phyloP scores from a whole-genome alignment of 805 yeast species.

The Ogataea philodendri region DNA sequence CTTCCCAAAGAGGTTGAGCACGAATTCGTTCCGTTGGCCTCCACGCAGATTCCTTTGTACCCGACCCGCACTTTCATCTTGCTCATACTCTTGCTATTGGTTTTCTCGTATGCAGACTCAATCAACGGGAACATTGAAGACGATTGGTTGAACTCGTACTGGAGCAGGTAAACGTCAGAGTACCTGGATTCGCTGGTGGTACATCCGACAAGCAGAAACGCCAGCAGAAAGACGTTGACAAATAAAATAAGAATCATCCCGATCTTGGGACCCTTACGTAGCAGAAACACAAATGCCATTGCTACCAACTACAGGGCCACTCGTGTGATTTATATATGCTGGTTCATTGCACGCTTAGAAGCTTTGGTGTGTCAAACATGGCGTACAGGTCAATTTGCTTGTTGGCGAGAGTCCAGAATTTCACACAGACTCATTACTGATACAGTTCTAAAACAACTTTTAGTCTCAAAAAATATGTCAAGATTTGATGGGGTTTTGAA shows the following conservation, averaged over 20 bases:
- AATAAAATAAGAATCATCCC: constrained; percentile 42
- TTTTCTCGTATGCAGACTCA: constrained; percentile 34
- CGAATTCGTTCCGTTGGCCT: constrained; percentile 30
- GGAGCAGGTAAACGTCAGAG: constrained; percentile 49
- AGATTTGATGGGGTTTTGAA: constrained; percentile 1
- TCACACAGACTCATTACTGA: neutral
- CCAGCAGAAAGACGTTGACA: constrained; percentile 48
- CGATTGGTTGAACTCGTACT: constrained; percentile 45
- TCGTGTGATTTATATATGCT: constrained; percentile 1
- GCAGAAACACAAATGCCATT: constrained; percentile 7
- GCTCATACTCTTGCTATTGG: constrained; percentile 36
- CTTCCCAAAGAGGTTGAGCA: constrained; percentile 33
- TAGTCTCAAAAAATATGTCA: constrained; percentile 7
- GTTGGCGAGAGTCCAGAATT: neutral
- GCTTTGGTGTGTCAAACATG: neutral
- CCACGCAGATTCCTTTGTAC: constrained; percentile 56
- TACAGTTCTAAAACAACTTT: constrained; percentile 1
- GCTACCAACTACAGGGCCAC: neutral
- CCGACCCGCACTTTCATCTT: constrained; percentile 49
- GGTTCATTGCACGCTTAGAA: neutral
- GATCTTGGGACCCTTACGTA: constrained; percentile 43
- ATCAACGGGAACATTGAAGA: constrained; percentile 44
- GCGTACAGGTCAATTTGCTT: neutral
- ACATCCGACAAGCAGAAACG: constrained; percentile 59
- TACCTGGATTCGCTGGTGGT: constrained; percentile 40